Conservation (phyloP, 2,329 filamentous ascomycete species). For the Sphaerulina populicola region DNA sequence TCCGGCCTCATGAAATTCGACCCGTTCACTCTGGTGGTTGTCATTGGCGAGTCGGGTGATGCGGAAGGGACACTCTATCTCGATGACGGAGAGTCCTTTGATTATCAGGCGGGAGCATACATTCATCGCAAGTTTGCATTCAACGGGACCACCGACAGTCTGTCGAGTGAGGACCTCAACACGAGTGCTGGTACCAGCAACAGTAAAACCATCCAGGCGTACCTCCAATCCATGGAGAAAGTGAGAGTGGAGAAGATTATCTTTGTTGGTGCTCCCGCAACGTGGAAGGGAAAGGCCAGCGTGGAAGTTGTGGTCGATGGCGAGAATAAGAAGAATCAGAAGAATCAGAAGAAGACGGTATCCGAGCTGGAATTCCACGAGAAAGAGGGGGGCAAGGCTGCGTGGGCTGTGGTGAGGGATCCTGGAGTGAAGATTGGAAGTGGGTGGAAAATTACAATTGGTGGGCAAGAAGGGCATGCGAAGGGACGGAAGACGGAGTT, state of each 20-base stretch:
- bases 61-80: constrained; percentile 79
- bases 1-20: constrained; percentile 86
- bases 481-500: not conserved
- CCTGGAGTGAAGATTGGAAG: constrained; percentile 54
- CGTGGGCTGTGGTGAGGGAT: constrained; percentile 56
- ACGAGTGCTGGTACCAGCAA: constrained; percentile 27
- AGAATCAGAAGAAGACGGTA: constrained; percentile 36
- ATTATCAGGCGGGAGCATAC: constrained; percentile 75
- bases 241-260: constrained; percentile 79
- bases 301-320: constrained; percentile 54
- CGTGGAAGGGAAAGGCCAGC: constrained; percentile 59
- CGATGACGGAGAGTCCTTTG: constrained; percentile 90
- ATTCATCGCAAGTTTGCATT: constrained; percentile 77
- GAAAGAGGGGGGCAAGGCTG: constrained; percentile 47
- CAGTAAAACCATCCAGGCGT: constrained; percentile 59
- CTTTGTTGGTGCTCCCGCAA: constrained; percentile 65
- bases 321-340: constrained; percentile 32
- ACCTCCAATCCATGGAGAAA: constrained; percentile 67
- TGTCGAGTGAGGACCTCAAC: constrained; percentile 60
- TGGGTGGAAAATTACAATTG: constrained; percentile 56
- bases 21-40: constrained; percentile 83
- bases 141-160: constrained; percentile 43
- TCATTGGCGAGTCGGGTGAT: constrained; percentile 57
- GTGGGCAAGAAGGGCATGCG: not conserved
- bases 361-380: constrained; percentile 54